Evolutionary conservation across 495 filamentous ascomycete genomes (phyloP).

Genomic region (Penicillium mononematosum): DNA sequence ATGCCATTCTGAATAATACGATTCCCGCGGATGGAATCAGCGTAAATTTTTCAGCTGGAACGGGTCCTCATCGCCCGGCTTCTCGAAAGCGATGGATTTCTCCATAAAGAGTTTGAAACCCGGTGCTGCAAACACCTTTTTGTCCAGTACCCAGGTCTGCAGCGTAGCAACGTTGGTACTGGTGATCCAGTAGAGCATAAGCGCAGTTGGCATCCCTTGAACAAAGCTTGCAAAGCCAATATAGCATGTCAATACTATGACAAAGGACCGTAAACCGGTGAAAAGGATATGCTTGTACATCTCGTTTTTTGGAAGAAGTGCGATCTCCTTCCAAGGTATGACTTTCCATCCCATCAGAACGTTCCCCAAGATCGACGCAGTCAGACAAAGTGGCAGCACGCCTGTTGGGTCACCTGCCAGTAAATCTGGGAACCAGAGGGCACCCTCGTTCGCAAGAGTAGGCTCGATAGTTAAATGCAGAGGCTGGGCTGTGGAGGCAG

Average conservation of each 20-base stretch:
- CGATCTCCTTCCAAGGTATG: conserved; percentile 16
- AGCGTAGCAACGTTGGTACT: conserved; percentile 45
- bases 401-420: conserved; percentile 65
- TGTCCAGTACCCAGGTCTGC: conserved; percentile 38
- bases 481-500: conserved; percentile 7
- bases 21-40: conserved; percentile 2
- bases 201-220: conserved; percentile 55
- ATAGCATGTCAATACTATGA: conserved; percentile 34
- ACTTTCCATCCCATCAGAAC: conserved; percentile 35
- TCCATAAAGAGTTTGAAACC: conserved; percentile 23
- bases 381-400: conserved; percentile 61
- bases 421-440: conserved; percentile 80
- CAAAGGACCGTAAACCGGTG: conserved; percentile 25
- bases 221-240: conserved; percentile 34
- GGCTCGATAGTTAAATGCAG: conserved; percentile 47
- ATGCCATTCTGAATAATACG: neutral
- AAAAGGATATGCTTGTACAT: conserved; percentile 23
- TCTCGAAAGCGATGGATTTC: conserved; percentile 19
- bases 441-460: conserved; percentile 63
- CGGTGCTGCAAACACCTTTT: conserved; percentile 34
- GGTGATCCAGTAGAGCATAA: conserved; percentile 73
- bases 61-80: conserved; percentile 15
- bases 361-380: conserved; percentile 39
- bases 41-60: conserved; percentile 22
- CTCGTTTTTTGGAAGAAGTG: conserved; percentile 29